These are phyloP conservation scores for Pichia sp. DNA, from an alignment of 1,139 yeast genomes.

Conservation along the genomic window DNA sequence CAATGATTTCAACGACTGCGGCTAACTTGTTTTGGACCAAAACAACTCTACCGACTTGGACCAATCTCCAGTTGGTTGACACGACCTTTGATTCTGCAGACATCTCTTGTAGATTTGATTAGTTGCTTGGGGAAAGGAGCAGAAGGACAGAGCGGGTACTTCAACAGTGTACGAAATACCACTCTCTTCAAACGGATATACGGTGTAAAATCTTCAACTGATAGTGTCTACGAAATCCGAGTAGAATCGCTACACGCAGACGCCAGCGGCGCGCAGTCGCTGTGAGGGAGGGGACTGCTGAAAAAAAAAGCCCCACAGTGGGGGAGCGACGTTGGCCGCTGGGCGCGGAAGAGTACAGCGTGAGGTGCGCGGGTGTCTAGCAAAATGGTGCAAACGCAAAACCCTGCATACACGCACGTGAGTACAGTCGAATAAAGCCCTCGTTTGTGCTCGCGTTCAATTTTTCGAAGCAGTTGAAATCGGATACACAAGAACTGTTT, in stretches of 20 bases:
- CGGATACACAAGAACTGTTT: no score
- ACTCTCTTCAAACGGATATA: neutral
- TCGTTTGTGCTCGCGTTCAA: no score
- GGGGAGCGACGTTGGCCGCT: no score
- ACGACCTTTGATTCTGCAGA: constrained; percentile 75
- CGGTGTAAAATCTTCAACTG: neutral
- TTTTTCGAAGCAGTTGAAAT: no score
- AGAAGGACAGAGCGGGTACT: neutral
- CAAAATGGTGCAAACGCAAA: neutral
- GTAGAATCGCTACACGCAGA: neutral
- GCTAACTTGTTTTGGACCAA: constrained; percentile 83
- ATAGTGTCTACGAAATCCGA: neutral
- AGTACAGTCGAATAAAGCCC: neutral
- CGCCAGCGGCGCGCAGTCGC: neutral
- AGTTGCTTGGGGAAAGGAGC: neutral
- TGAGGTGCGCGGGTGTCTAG: constrained; percentile 4
- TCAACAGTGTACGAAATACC: neutral
- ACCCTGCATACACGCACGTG: neutral
- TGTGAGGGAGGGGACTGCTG: neutral
- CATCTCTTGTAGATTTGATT: constrained; percentile 34
- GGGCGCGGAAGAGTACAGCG: neutral
- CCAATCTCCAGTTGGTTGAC: constrained; percentile 98
- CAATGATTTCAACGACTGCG: constrained; percentile 95
- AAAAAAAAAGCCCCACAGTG: neutral
- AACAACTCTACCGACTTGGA: constrained; percentile 99